A percentile compares a stretch with the other conserved stretches of the same genome.
Evolutionary conservation across 345 rosid species (phyloP).

Genomic region (Carallia brachiata): DNA sequence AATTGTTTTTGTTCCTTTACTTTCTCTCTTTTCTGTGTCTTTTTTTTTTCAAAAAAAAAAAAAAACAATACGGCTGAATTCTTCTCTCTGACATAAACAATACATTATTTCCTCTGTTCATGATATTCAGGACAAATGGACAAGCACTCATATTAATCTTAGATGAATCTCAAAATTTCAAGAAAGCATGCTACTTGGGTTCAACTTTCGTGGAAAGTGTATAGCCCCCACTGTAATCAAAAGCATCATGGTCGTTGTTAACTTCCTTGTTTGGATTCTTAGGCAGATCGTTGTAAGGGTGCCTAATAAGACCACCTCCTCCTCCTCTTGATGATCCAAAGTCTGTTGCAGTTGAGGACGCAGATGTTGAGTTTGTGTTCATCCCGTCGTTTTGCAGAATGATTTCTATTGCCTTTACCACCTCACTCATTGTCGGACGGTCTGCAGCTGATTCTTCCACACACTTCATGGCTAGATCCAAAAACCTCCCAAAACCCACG

Average conservation of each 20-base stretch:
- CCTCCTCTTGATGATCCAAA: slow-evolving; percentile 50
- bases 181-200: slow-evolving; percentile 44
- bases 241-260: slow-evolving; percentile 32
- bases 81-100: too few relatives aligned
- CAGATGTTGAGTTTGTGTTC: slow-evolving; percentile 69
- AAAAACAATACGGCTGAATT: too few relatives aligned
- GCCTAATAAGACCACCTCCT: slow-evolving; percentile 33
- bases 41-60: too few relatives aligned
- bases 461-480: slow-evolving; percentile 79
- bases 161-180: too few relatives aligned
- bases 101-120: too few relatives aligned
- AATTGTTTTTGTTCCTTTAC: too few relatives aligned
- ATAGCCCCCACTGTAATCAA: slow-evolving; percentile 77
- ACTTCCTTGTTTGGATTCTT: slow-evolving; percentile 24
- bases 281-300: slow-evolving; percentile 52
- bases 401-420: slow-evolving; percentile 71
- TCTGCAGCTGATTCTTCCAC: slow-evolving; percentile 80
- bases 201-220: slow-evolving; percentile 54
- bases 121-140: too few relatives aligned
- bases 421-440: slow-evolving; percentile 87
- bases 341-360: slow-evolving; percentile 80
- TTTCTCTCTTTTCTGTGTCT: too few relatives aligned
- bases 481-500: slow-evolving; percentile 52
- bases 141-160: too few relatives aligned
- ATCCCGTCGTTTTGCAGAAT: slow-evolving; percentile 68